A percentile compares a stretch with the other conserved stretches of the same genome.
Conservation (phyloP, 768 basidiomycete genomes). For the Antrodiella citrinella region DNA sequence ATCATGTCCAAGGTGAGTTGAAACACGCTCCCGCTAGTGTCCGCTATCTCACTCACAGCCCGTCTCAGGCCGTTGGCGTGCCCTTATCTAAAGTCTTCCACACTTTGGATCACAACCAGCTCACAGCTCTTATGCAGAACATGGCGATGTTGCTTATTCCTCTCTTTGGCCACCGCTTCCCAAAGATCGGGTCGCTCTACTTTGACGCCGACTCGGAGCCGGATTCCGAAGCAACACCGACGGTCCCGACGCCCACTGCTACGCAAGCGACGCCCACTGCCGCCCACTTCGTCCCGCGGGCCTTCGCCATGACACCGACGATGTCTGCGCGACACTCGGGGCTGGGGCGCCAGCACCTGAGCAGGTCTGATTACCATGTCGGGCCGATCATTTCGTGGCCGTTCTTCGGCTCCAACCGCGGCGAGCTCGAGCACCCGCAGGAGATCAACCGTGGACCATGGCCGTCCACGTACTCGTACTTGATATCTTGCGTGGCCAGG, state of each 20-base stretch:
- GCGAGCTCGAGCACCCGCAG: conserved; percentile 56
- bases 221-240: conserved; percentile 13
- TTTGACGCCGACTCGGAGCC: conserved; percentile 30
- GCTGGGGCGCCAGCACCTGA: conserved; percentile 12
- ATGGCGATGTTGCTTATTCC: conserved; percentile 62
- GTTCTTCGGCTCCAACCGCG: conserved; percentile 80
- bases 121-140: conserved; percentile 59
- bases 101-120: conserved; percentile 54
- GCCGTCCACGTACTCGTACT: conserved; percentile 49
- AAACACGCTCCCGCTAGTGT: neutral
- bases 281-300: conserved; percentile 7
- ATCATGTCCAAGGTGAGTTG: conserved; percentile 73
- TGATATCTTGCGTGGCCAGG: conserved; percentile 58
- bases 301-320: neutral
- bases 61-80: conserved; percentile 58
- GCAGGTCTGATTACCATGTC: conserved; percentile 40
- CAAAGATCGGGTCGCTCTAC: conserved; percentile 69
- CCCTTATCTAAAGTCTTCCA: conserved; percentile 67
- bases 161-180: conserved; percentile 70
- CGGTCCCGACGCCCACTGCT: conserved; percentile 20
- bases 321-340: neutral
- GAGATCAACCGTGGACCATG: conserved; percentile 82
- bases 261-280: conserved; percentile 7
- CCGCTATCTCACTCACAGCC: conserved; percentile 6
- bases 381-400: conserved; percentile 88